phyloP scores from a whole-genome alignment of 441 rosid genomes.

The Populus hybrid region DNA sequence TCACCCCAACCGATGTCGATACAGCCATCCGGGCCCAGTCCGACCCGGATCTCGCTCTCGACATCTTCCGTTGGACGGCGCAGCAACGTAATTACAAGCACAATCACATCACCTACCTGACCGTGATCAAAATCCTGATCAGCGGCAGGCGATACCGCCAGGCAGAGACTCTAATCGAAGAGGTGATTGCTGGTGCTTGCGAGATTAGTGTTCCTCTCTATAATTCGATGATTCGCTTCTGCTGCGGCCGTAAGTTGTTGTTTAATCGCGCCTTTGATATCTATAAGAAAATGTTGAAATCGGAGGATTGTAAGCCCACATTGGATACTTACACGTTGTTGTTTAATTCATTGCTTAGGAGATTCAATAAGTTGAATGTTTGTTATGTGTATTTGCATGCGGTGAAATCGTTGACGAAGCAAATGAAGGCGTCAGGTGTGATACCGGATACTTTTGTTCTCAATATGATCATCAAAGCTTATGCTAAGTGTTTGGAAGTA shows the following conservation, averaged over 20 bases:
- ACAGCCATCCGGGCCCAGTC: conserved; percentile 64
- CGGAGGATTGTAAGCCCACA: conserved; percentile 63
- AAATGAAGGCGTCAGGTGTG: conserved; percentile 77
- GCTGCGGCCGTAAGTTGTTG: conserved; percentile 67
- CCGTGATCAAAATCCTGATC: conserved; percentile 51
- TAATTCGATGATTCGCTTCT: conserved; percentile 65
- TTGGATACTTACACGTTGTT: conserved; percentile 67
- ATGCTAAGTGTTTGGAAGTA: conserved; percentile 59
- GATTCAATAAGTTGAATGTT: conserved; percentile 64
- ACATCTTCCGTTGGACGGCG: conserved; percentile 89
- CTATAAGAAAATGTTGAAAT: conserved; percentile 68
- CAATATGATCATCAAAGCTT: conserved; percentile 86
- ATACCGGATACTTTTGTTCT: conserved; percentile 76
- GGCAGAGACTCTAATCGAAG: conserved; percentile 66
- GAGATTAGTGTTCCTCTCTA: conserved; percentile 59
- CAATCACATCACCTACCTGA: conserved; percentile 56
- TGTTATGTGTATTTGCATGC: conserved; percentile 73
- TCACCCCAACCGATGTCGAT: conserved; percentile 67
- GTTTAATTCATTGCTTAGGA: conserved; percentile 57
- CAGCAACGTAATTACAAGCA: conserved; percentile 70
- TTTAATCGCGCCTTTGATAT: conserved; percentile 78
- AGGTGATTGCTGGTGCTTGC: conserved; percentile 81
- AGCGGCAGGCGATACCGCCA: conserved; percentile 58
- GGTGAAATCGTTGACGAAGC: conserved; percentile 64
- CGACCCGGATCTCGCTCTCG: conserved; percentile 81